A percentile compares a stretch with the other conserved stretches of the same genome.
phyloP scores from a whole-genome alignment of 2,329 filamentous ascomycete genomes.

The Lasiodiplodia citricola region DNA sequence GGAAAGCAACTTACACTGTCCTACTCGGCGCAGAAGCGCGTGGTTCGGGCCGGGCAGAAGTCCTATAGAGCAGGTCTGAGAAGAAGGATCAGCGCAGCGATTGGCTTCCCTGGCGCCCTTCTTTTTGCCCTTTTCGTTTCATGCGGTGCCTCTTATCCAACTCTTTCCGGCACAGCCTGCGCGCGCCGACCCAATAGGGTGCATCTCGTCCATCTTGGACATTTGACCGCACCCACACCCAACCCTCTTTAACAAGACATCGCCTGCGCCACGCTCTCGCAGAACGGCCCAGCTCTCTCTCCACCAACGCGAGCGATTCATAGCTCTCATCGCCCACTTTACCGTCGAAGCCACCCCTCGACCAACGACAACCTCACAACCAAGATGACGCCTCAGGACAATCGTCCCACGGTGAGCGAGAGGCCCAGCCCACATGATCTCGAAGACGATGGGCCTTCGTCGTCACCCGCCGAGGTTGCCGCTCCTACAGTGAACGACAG shows the following conservation, averaged over 20 bases:
- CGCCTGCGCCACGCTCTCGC: neutral
- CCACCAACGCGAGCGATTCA: neutral
- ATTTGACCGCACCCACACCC: neutral
- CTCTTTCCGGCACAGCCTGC: neutral
- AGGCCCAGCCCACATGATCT: neutral
- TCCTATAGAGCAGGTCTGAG: neutral
- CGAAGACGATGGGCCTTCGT: neutral
- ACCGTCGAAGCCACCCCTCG: neutral
- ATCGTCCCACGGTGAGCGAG: neutral
- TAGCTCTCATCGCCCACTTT: neutral
- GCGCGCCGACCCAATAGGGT: neutral
- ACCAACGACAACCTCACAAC: neutral
- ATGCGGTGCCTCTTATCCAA: neutral
- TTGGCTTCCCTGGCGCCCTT: neutral
- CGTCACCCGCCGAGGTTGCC: neutral
- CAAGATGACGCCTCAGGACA: neutral
- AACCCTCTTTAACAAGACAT: neutral
- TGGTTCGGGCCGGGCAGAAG: neutral
- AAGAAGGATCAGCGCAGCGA: neutral
- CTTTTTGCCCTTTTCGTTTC: neutral
- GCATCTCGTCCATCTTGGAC: neutral
- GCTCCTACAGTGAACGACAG: neutral
- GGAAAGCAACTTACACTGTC: neutral
- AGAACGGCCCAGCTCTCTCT: neutral
- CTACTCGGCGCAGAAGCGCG: neutral